phyloP scores from a whole-genome alignment of 371 early-diverging fungal genomes.

The Mucor irregularis region DNA sequence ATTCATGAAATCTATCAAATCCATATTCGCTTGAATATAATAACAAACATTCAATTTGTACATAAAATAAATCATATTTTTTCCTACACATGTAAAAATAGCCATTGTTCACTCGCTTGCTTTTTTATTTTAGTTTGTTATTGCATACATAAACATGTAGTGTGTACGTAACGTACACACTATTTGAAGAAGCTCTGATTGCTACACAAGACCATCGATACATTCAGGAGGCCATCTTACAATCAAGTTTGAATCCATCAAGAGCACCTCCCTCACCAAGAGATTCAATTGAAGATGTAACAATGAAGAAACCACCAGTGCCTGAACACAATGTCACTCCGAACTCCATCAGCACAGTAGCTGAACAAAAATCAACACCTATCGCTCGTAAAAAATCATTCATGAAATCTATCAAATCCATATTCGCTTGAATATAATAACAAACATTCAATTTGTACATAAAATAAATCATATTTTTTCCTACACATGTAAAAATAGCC shows the following conservation, averaged over 20 bases:
- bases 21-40: neutral
- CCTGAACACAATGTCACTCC: neutral
- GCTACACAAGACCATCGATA: conserved; percentile 19
- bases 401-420: conserved; percentile 5
- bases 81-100: too few relatives aligned
- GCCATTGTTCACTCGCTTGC: too few relatives aligned
- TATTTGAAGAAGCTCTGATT: conserved; percentile 20
- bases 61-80: too few relatives aligned
- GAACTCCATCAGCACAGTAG: neutral
- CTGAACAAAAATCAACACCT: too few relatives aligned
- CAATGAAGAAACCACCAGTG: neutral
- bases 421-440: neutral
- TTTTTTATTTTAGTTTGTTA: too few relatives aligned
- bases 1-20: conserved; percentile 3
- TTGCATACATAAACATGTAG: too few relatives aligned
- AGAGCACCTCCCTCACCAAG: conserved; percentile 13
- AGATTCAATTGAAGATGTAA: conserved; percentile 10
- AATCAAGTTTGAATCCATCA: conserved; percentile 22
- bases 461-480: too few relatives aligned
- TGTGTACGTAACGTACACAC: too few relatives aligned
- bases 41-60: too few relatives aligned
- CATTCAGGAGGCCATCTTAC: conserved; percentile 21
- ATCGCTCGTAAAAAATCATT: neutral
- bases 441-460: too few relatives aligned
- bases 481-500: too few relatives aligned